These are phyloP conservation scores for Phytophthora brassicae DNA, from an alignment of 352 stramenopile genomes.

Conservation along the genomic window DNA sequence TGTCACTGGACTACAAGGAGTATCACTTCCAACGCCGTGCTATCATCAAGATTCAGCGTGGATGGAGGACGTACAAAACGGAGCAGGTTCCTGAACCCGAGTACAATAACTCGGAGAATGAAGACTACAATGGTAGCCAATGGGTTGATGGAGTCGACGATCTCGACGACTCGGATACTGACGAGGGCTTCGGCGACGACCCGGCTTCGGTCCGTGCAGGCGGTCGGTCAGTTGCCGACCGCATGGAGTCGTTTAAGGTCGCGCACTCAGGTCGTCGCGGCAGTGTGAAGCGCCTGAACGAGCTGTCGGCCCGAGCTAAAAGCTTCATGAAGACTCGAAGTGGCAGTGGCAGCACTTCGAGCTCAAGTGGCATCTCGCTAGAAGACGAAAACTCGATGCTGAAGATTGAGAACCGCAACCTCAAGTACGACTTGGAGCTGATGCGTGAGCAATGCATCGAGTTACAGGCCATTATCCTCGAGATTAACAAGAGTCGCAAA, in stretches of 20 bases:
- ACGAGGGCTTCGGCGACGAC: conserved; percentile 58
- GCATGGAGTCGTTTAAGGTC: conserved; percentile 64
- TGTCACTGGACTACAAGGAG: conserved; percentile 75
- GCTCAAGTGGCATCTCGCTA: conserved; percentile 65
- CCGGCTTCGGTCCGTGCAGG: conserved; percentile 31
- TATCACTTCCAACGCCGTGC: conserved; percentile 67
- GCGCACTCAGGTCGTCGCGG: conserved; percentile 44
- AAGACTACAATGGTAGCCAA: conserved; percentile 44
- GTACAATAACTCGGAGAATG: conserved; percentile 37
- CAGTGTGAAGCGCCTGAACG: conserved; percentile 73
- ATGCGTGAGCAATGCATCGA: conserved; percentile 90
- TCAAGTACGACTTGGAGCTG: conserved; percentile 87
- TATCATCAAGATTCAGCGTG: conserved; percentile 75
- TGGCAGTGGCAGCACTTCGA: conserved; percentile 64
- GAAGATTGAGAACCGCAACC: conserved; percentile 86
- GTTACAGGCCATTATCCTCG: conserved; percentile 85
- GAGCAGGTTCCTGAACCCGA: conserved; percentile 32
- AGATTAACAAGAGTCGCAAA: conserved; percentile 91
- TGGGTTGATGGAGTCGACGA: conserved; percentile 52
- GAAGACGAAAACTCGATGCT: conserved; percentile 89
- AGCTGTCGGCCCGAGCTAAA: conserved; percentile 69
- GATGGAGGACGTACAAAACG: conserved; percentile 58
- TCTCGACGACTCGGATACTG: conserved; percentile 47
- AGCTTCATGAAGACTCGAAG: conserved; percentile 70
- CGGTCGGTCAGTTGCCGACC: conserved; percentile 56